These are phyloP conservation scores for Penicillium sp. DNA, from an alignment of 2,329 filamentous ascomycete species.

Conservation along the genomic window DNA sequence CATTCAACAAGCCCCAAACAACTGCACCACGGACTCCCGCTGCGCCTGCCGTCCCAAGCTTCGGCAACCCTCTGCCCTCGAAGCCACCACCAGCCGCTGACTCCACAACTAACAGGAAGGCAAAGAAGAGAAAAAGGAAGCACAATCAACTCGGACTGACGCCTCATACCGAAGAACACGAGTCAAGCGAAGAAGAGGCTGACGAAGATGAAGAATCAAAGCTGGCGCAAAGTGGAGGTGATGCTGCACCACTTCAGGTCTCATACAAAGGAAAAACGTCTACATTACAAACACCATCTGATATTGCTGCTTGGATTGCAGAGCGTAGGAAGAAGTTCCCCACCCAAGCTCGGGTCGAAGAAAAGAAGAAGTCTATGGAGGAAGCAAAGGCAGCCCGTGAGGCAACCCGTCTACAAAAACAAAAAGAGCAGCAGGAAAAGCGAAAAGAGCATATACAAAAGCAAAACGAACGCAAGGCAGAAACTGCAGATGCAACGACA, in stretches of 20 bases:
- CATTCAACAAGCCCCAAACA: constrained; percentile 36
- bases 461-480: constrained; percentile 21
- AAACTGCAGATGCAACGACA: constrained; percentile 32
- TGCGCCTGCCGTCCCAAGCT: constrained; percentile 46
- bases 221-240: constrained; percentile 30
- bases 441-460: constrained; percentile 18
- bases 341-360: constrained; percentile 65
- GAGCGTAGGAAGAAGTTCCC: constrained; percentile 79
- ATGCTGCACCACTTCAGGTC: constrained; percentile 44
- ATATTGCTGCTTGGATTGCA: constrained; percentile 75
- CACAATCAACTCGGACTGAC: constrained; percentile 50
- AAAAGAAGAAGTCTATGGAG: constrained; percentile 62
- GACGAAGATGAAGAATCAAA: constrained; percentile 44
- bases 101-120: constrained; percentile 27
- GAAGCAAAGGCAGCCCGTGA: constrained; percentile 56
- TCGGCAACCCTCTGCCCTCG: constrained; percentile 43
- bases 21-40: constrained; percentile 34
- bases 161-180: constrained; percentile 45
- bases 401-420: constrained; percentile 40
- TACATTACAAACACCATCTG: constrained; percentile 56
- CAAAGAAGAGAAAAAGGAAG: constrained; percentile 44
- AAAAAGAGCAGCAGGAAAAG: constrained; percentile 34
- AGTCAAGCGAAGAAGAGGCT: constrained; percentile 45
- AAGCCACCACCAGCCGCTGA: constrained; percentile 42
- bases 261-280: constrained; percentile 57